These are phyloP conservation scores for Sporobolomyces pararoseus DNA, from an alignment of 768 basidiomycete genomes.

Conservation along the genomic window DNA sequence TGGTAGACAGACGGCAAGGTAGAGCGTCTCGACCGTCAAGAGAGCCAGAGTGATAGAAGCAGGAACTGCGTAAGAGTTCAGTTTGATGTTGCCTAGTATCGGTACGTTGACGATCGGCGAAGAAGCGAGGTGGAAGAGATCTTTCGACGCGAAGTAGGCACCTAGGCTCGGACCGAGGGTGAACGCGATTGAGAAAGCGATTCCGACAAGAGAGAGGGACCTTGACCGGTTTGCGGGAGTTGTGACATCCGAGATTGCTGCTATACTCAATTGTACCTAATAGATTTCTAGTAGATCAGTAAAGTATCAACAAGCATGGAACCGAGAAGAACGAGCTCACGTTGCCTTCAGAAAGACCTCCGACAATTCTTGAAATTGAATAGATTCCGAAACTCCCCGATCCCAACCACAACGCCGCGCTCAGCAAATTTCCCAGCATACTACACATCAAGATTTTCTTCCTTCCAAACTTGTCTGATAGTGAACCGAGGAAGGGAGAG, in stretches of 20 bases:
- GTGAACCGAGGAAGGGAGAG: conserved; percentile 71
- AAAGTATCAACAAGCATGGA: background rate
- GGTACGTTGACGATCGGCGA: background rate
- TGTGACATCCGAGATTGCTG: conserved; percentile 88
- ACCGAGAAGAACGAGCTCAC: conserved; percentile 46
- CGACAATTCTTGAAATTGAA: conserved; percentile 73
- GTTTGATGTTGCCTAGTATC: conserved; percentile 50
- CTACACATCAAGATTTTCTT: conserved; percentile 74
- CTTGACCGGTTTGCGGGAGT: conserved; percentile 69
- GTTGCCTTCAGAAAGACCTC: conserved; percentile 93
- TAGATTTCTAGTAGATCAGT: background rate
- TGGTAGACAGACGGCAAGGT: conserved; percentile 69
- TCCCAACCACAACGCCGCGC: conserved; percentile 62
- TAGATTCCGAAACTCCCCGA: conserved; percentile 11
- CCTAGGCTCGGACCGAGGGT: conserved; percentile 83
- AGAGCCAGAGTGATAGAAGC: conserved; percentile 76
- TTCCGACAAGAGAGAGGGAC: conserved; percentile 85
- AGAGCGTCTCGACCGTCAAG: conserved; percentile 71
- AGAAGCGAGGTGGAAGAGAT: conserved; percentile 15
- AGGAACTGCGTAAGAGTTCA: conserved; percentile 90
- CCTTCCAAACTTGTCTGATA: conserved; percentile 87
- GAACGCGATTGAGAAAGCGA: conserved; percentile 94
- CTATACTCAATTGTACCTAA: conserved; percentile 77
- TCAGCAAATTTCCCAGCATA: conserved; percentile 90
- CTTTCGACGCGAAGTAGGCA: conserved; percentile 85